A percentile compares a stretch with the other conserved stretches of the same genome.
These are phyloP conservation scores for Aspergillus sp. DNA, from an alignment of 2,329 filamentous ascomycete genomes.

Conservation along the genomic window DNA sequence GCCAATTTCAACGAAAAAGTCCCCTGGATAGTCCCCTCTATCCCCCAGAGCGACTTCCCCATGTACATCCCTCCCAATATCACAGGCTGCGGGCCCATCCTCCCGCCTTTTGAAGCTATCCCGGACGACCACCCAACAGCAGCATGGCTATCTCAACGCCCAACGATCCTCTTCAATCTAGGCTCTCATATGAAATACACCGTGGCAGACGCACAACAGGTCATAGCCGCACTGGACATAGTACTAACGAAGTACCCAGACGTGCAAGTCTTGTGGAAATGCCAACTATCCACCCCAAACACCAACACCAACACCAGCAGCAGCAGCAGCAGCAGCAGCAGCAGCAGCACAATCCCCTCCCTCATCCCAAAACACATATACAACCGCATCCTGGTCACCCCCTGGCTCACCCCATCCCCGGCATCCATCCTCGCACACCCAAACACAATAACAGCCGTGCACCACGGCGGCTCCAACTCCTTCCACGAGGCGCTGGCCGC, in stretches of 20 bases:
- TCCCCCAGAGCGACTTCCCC: neutral
- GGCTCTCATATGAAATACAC: neutral
- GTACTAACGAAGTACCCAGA: neutral
- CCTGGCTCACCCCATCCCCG: neutral
- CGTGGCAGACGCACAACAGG: neutral
- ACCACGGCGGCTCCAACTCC: neutral
- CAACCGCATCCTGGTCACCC: neutral
- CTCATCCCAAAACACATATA: neutral
- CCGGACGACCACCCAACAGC: neutral
- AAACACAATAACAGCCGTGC: neutral
- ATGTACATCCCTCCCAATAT: neutral
- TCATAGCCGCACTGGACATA: neutral
- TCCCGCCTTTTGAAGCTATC: neutral
- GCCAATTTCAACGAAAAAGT: neutral
- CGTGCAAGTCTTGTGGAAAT: neutral
- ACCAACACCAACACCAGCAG: neutral
- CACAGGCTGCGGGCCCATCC: neutral
- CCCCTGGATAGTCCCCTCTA: neutral
- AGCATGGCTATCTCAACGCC: neutral
- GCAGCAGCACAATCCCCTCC: too few relatives aligned
- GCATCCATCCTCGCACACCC: neutral
- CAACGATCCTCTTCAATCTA: neutral
- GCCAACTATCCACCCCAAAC: neutral
- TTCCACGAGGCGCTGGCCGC: neutral
- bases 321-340: neutral